phyloP scores from a whole-genome alignment of 78 protist genomes.

The Creolimax fragrantissima region DNA sequence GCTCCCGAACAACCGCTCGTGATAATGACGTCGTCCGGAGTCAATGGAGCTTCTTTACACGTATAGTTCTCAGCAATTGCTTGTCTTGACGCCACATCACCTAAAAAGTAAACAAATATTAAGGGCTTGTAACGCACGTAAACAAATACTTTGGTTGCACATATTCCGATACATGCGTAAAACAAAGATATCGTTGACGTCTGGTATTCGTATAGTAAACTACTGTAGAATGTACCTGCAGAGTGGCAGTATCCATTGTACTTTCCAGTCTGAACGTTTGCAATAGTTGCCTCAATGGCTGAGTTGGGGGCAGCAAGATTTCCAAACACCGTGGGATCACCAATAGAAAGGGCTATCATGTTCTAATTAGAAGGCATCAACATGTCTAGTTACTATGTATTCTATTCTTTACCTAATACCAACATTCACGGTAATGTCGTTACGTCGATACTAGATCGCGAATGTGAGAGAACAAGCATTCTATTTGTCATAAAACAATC shows the following conservation, averaged over 20 bases:
- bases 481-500: no score
- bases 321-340: constrained; percentile 81
- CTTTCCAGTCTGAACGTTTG: constrained; percentile 13
- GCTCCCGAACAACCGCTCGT: constrained; percentile 82
- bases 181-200: no score
- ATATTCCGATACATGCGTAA: no score
- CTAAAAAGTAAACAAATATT: constrained; percentile 2
- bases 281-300: constrained; percentile 20
- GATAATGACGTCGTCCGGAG: constrained; percentile 45
- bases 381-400: not conserved
- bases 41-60: not conserved
- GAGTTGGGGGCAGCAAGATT: constrained; percentile 39
- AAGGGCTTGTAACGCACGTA: no score
- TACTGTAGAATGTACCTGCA: constrained; percentile 47
- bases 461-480: no score
- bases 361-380: not conserved
- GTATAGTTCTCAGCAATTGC: constrained; percentile 49
- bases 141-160: no score
- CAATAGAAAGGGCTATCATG: constrained; percentile 4
- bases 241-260: constrained; percentile 74
- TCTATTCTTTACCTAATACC: not conserved
- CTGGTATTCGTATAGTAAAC: no score
- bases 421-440: no score
- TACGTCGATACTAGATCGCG: no score
- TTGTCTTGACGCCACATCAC: constrained; percentile 10